Conservation (phyloP, 2,329 filamentous ascomycete species). For the Curvularia hawaiiensis region DNA sequence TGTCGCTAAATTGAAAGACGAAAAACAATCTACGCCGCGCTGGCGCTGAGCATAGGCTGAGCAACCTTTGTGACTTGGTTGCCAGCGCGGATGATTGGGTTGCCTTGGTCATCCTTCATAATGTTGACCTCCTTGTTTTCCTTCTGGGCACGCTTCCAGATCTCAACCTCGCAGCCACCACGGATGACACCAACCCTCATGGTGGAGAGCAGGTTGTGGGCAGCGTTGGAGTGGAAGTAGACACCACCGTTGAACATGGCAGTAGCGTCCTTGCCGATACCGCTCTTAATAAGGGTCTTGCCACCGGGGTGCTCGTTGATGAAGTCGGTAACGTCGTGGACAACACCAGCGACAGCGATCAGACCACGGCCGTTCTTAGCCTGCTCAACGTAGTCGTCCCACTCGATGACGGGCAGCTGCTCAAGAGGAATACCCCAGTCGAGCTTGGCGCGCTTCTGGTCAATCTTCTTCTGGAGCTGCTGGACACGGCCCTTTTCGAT, state of each 20-base stretch:
- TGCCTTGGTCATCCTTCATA: conserved; percentile 79
- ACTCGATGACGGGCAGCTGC: conserved; percentile 51
- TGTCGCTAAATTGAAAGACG: conserved; percentile 32
- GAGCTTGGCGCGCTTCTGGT: conserved; percentile 51
- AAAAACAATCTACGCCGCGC: conserved; percentile 67
- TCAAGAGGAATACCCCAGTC: conserved; percentile 53
- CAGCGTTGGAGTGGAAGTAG: conserved; percentile 50
- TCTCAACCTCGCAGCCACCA: conserved; percentile 51
- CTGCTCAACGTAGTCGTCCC: conserved; percentile 52
- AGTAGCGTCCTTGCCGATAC: conserved; percentile 51
- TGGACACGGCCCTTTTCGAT: conserved; percentile 53
- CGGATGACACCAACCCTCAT: conserved; percentile 48
- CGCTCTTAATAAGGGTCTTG: conserved; percentile 50
- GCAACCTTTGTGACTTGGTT: conserved; percentile 83
- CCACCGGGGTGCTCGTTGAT: conserved; percentile 52
- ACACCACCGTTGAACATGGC: conserved; percentile 54
- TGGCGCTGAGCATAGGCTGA: conserved; percentile 80
- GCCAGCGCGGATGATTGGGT: conserved; percentile 84
- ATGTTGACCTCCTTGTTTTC: conserved; percentile 74
- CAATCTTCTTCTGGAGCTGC: conserved; percentile 53
- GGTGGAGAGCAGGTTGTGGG: conserved; percentile 42
- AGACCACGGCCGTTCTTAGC: conserved; percentile 50
- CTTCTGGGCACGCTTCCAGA: conserved; percentile 51
- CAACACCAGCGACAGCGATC: conserved; percentile 50
- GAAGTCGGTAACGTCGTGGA: conserved; percentile 51